Conservation (phyloP, 2,329 filamentous ascomycete species). For the Laburnicola sp. region DNA sequence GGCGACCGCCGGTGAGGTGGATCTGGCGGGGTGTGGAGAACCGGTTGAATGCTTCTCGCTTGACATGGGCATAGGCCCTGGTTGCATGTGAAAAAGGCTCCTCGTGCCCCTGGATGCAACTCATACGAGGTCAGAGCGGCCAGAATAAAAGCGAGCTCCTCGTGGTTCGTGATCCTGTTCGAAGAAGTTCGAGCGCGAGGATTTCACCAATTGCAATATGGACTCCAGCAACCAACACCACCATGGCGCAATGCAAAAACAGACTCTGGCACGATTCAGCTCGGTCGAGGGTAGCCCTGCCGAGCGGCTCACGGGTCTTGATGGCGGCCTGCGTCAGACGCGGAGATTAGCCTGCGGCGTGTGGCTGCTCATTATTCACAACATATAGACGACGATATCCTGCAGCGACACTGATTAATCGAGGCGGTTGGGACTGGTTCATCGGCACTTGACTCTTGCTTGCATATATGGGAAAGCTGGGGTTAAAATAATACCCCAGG, state of each 20-base stretch:
- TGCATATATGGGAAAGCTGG: neutral
- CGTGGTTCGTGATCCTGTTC: too few relatives aligned
- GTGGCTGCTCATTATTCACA: neutral
- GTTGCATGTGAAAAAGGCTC: conserved; percentile 1
- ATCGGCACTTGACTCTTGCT: neutral
- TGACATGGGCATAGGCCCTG: conserved; percentile 5
- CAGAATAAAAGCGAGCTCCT: too few relatives aligned
- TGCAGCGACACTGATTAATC: neutral
- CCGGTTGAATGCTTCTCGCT: conserved; percentile 13
- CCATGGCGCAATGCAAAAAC: neutral
- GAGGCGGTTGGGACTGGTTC: neutral
- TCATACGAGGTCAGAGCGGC: too few relatives aligned
- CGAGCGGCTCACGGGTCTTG: neutral
- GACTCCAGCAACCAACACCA: neutral
- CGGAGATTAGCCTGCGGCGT: neutral
- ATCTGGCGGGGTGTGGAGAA: conserved; percentile 11
- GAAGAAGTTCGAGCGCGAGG: too few relatives aligned
- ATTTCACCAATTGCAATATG: too few relatives aligned
- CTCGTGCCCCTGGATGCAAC: neutral
- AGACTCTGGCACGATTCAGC: neutral
- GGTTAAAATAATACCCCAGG: neutral
- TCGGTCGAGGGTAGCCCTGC: neutral
- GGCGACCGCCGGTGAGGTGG: conserved; percentile 10
- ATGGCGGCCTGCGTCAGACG: neutral
- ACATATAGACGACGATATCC: neutral